These are phyloP conservation scores for Diophrys appendiculata DNA, from an alignment of 73 alveolate genomes.

Conservation along the genomic window DNA sequence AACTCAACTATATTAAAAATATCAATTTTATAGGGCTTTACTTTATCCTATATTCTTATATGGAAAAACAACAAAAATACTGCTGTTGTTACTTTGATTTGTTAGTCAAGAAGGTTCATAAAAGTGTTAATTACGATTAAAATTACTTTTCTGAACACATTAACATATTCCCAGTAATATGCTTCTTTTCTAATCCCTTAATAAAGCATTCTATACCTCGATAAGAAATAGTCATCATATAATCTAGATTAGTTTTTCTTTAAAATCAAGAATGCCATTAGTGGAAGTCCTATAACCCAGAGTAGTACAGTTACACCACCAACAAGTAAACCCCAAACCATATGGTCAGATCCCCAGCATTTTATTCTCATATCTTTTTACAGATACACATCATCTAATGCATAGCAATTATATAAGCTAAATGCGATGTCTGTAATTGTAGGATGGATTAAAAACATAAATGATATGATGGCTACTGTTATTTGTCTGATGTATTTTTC, in stretches of 20 bases:
- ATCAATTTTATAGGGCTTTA: constrained; percentile 49
- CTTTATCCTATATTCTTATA: constrained; percentile 37
- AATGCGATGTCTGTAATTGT: constrained; percentile 44
- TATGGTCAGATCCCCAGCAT: constrained; percentile 60
- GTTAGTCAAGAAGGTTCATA: constrained; percentile 43
- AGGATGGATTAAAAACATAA: constrained; percentile 57
- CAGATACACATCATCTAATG: constrained; percentile 59
- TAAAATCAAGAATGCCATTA: constrained; percentile 17
- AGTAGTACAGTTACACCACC: constrained; percentile 49
- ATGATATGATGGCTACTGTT: constrained; percentile 23
- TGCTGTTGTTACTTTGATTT: constrained; percentile 41
- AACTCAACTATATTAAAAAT: constrained; percentile 45
- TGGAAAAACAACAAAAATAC: constrained; percentile 32
- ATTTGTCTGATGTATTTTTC: constrained; percentile 21
- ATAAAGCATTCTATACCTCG: constrained; percentile 51
- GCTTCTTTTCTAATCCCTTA: constrained; percentile 47
- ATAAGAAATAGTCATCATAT: constrained; percentile 5
- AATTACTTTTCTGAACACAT: constrained; percentile 50
- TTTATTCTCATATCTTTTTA: constrained; percentile 42
- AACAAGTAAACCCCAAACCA: constrained; percentile 27
- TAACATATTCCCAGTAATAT: constrained; percentile 56
- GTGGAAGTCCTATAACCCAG: constrained; percentile 66
- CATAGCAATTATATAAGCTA: constrained; percentile 53
- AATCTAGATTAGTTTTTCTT: constrained; percentile 13
- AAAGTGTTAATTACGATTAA: constrained; percentile 52